Conservation (phyloP, 768 basidiomycete genomes). For the Serendipita sp. region DNA sequence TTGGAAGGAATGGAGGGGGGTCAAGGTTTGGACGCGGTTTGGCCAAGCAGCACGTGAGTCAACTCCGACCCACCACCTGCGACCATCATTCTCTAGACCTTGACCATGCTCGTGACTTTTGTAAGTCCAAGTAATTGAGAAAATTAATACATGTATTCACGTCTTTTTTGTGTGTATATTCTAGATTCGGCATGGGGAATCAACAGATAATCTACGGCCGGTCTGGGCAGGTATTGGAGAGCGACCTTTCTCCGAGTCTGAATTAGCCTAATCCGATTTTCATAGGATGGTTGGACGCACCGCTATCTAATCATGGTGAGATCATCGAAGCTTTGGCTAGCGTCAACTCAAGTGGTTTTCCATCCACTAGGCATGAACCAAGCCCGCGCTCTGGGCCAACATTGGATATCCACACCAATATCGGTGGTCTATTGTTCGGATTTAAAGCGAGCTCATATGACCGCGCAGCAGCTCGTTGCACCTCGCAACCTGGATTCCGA, state of each 20-base stretch:
- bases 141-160: neutral
- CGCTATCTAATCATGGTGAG: slow-evolving; percentile 59
- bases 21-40: neutral
- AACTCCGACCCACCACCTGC: neutral
- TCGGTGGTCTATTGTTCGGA: slow-evolving; percentile 49
- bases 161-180: neutral
- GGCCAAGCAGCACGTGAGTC: neutral
- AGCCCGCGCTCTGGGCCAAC: slow-evolving; percentile 44
- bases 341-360: slow-evolving; percentile 11
- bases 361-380: slow-evolving; percentile 27
- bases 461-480: slow-evolving; percentile 40
- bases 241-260: neutral
- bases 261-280: neutral
- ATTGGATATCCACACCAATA: slow-evolving; percentile 33
- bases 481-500: slow-evolving; percentile 40
- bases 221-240: slow-evolving; percentile 22
- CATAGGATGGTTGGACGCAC: slow-evolving; percentile 65
- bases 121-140: neutral
- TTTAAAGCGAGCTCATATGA: slow-evolving; percentile 46
- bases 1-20: neutral
- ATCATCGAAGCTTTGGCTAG: slow-evolving; percentile 27
- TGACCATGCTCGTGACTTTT: slow-evolving; percentile 1
- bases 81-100: neutral
- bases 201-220: slow-evolving; percentile 43
- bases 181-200: slow-evolving; percentile 68